phyloP scores from a whole-genome alignment of 768 basidiomycete species.

The Lyophyllum shimeji region DNA sequence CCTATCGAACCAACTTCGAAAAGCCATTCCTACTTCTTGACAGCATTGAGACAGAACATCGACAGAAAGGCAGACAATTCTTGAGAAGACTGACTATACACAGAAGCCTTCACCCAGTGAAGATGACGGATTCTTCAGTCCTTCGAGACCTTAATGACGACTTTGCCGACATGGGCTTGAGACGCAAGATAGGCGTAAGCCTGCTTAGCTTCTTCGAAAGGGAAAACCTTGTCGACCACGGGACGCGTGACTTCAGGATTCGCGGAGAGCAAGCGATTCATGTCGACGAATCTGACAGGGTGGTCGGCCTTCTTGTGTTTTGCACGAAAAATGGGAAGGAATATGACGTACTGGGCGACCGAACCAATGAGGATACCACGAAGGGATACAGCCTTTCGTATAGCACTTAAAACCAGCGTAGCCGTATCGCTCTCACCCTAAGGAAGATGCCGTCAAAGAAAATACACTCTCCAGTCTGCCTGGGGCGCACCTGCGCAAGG shows the following conservation, averaged over 20 bases:
- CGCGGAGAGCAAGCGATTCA: constrained; percentile 48
- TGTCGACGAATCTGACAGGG: constrained; percentile 45
- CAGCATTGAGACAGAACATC: too few relatives aligned
- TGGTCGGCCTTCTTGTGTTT: neutral
- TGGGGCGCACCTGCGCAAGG: constrained; percentile 37
- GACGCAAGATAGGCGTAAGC: constrained; percentile 55
- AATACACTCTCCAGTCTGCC: neutral
- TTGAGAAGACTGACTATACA: too few relatives aligned
- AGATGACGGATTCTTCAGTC: neutral
- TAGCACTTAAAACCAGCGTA: constrained; percentile 25
- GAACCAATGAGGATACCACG: constrained; percentile 59
- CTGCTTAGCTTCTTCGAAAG: constrained; percentile 49
- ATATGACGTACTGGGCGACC: constrained; percentile 49
- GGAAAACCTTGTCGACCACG: constrained; percentile 56
- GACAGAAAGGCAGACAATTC: too few relatives aligned
- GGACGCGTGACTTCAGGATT: constrained; percentile 44
- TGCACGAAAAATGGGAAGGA: neutral
- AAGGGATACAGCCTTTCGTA: constrained; percentile 39
- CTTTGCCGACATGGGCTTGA: constrained; percentile 62
- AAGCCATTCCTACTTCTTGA: too few relatives aligned
- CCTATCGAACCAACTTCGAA: too few relatives aligned
- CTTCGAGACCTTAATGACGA: constrained; percentile 46
- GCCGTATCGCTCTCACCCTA: constrained; percentile 23
- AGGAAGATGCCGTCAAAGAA: constrained; percentile 15
- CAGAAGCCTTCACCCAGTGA: too few relatives aligned